Evolutionary conservation across 176 grass and related monocot species (phyloP), one percentile per base, ranked within the genome.

Genomic region (Saccharum spontaneum): DNA sequence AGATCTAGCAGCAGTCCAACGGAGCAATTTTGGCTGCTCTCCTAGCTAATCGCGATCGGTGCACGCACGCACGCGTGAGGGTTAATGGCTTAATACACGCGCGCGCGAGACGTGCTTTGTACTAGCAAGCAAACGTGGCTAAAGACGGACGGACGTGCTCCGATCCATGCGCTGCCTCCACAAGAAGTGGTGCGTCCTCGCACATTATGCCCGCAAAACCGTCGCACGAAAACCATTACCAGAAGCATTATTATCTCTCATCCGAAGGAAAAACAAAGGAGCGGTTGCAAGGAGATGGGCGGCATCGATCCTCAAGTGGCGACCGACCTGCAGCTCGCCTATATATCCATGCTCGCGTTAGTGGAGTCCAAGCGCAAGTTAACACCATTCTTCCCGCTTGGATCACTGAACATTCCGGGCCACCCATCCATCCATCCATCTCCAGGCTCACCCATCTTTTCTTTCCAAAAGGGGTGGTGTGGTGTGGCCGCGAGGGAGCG

Each of bases 371-470:
- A 54, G 83, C 83, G 8, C 77, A 69, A 79, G 72, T 33, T 41
- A 82, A 9, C 79, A 44, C 75, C 81, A 73, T 50, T 30, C 8
- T 28, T 30, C 78, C 67, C 8, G 79, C 86, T 78, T 63, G 48
- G 78, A 69, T 50, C 44, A 12, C 31, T 4, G 50, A 16, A 67
- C 77, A 81, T 54, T 28, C 86, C 83, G 31, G 9, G 30, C 40
- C 87, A 54, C 20, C 63, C 41, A 60, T 13, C 24, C 60, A 46
- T 46, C 18, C 1, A 61, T 62, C 60, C 60, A 46, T 46, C 1
- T 43, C 54, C 38, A 77, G 75, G 40, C 30, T n/a, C 17, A 71
- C n/a, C 46, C 74, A 0, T 46, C 80, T 28, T 48, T 69, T 38
- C 16, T 18, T 59, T 23, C 55, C 41, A 20, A 88, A 88, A 78